Base-by-base conservation (phyloP, 495 filamentous ascomycete genomes). In the Aspergillus haitiensis region DNA sequence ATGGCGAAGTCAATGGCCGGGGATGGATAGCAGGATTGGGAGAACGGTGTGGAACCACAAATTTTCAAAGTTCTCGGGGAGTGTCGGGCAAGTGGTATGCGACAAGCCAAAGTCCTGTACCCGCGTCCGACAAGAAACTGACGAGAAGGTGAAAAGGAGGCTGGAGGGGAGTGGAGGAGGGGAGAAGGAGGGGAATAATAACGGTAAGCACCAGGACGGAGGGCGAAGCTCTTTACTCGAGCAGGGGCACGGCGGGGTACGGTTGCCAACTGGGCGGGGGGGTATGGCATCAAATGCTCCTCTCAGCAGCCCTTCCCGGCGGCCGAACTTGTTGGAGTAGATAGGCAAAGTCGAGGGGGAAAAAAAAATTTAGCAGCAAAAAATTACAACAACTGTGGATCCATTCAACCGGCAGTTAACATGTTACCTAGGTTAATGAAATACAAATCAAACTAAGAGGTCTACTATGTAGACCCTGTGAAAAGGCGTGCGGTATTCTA, bases 1-100 rank as follows among this genome's bases (percentile, higher is more conserved):
- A 95, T 96, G 58, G 78, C 77, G 64, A 72, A 69, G 37, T 67
- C 74, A 58, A 81, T 61, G 59, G 52, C 59, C 44, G 60, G 63
- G 54, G 66, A 64, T 53, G 51, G 55, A 59, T 52, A 61, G 49
- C 53, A 55, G 52, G 67, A 55, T 59, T 58, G 65, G 40, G 46
- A 63, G 57, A 53, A 59, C 40, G 48, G 40, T 58, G 65, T 59
- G 68, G 58, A 61, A 56, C 56, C 60, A 64, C 61, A 68, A 60
- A 69, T 58, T 61, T 61, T 62, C 58, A 64, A 62, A 54, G 34
- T 52, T 52, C 40, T 33, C 54, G 55, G 54, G 52, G n/a, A 57
- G 35, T 36, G 48, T 59, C 52, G 53, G 52, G 47, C 44, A 50
- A 55, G 27, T 21, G 46, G 45, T 42, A 33, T 46, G 53, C 62